phyloP scores from a whole-genome alignment of 768 basidiomycete genomes.

The Ramaria sp. region DNA sequence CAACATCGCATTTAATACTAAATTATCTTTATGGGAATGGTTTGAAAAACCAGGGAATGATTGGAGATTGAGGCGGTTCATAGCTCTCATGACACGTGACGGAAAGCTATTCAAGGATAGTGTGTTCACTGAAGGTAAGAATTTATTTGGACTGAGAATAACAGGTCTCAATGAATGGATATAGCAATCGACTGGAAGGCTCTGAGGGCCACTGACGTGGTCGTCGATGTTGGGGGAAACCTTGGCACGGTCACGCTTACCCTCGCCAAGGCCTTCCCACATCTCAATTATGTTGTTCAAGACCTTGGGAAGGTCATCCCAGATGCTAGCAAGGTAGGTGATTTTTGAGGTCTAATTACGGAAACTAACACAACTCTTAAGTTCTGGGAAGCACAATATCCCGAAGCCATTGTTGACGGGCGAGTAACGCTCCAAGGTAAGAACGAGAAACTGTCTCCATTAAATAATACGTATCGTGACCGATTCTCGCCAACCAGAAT shows the following conservation, averaged over 20 bases:
- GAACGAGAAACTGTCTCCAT: not conserved
- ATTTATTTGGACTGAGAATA: not conserved
- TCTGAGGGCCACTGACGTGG: slow-evolving; percentile 12
- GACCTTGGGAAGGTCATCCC: slow-evolving; percentile 18
- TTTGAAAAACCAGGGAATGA: not conserved
- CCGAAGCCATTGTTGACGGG: slow-evolving; percentile 14
- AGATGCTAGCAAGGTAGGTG: not conserved
- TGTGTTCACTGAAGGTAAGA: slow-evolving; percentile 8
- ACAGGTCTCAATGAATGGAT: not conserved
- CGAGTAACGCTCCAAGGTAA: slow-evolving; percentile 17
- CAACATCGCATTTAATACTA: not conserved
- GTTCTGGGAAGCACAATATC: slow-evolving; percentile 17
- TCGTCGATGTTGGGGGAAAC: slow-evolving; percentile 28
- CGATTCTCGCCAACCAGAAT: slow-evolving; percentile 5
- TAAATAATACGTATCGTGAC: not conserved
- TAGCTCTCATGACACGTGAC: too few relatives aligned
- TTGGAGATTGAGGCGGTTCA: too few relatives aligned
- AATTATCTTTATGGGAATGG: not conserved
- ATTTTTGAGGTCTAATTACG: not conserved
- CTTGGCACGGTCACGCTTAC: slow-evolving; percentile 17
- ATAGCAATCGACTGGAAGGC: slow-evolving; percentile 20
- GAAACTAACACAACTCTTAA: not conserved
- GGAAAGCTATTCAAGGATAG: too few relatives aligned
- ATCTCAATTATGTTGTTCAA: slow-evolving; percentile 20
- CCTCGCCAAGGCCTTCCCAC: slow-evolving; percentile 14